A percentile compares a stretch with the other conserved stretches of the same genome.
These are phyloP conservation scores for Quercus phellos DNA, from an alignment of 331 rosid genomes.

Conservation along the genomic window DNA sequence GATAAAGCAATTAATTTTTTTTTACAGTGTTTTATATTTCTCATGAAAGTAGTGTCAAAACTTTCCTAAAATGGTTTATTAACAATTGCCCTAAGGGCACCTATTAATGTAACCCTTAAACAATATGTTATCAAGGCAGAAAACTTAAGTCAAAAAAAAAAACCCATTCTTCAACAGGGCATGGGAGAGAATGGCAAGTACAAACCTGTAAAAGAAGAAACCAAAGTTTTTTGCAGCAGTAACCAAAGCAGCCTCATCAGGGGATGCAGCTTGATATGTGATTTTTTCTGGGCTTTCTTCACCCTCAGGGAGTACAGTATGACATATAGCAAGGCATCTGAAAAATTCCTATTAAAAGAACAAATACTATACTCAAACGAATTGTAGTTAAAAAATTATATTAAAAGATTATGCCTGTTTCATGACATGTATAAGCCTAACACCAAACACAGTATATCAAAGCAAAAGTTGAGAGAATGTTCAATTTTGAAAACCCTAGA, in stretches of 20 bases:
- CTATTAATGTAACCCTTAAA: no score
- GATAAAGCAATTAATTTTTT: no score
- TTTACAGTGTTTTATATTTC: no score
- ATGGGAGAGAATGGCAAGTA: conserved; percentile 6
- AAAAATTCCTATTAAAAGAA: conserved; percentile 68
- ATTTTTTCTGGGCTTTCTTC: conserved; percentile 76
- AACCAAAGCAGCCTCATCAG: conserved; percentile 97
- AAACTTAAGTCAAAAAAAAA: not conserved
- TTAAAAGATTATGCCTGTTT: conserved; percentile 8
- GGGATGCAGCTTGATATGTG: conserved; percentile 94
- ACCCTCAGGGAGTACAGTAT: conserved; percentile 97
- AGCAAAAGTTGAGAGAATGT: not conserved
- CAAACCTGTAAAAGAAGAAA: conserved; percentile 95
- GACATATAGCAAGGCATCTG: conserved; percentile 99
- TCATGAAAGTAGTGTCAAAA: no score
- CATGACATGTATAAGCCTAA: not conserved
- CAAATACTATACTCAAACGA: not conserved
- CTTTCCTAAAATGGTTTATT: no score
- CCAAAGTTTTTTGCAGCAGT: conserved; percentile 95
- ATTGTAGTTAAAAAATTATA: conserved; percentile 1
- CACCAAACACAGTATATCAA: conserved; percentile 1
- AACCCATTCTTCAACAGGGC: not conserved
- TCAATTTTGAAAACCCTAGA: no score
- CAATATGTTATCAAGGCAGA: not conserved
- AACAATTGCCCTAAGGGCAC: no score